Conservation (phyloP, 257 asterid species). For the Primulina tabacum region DNA sequence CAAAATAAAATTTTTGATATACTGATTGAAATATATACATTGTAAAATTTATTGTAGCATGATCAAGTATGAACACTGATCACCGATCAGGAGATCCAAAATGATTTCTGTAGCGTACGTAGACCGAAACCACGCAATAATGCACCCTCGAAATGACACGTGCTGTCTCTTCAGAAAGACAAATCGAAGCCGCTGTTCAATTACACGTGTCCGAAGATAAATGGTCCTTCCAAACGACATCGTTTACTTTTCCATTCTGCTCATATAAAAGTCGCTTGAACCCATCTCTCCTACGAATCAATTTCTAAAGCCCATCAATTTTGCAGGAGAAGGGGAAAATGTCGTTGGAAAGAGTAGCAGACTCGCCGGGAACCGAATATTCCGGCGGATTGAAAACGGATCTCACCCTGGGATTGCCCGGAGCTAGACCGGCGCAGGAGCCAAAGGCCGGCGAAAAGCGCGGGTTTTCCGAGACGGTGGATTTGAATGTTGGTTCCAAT, state of each 20-base stretch:
- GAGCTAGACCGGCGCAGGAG: slow-evolving; percentile 27
- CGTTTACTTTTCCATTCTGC: background rate
- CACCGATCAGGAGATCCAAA: no score
- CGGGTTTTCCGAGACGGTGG: slow-evolving; percentile 35
- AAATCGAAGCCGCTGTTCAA: slow-evolving; percentile 26
- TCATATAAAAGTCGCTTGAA: slow-evolving; percentile 23
- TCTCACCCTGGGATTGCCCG: slow-evolving; percentile 64
- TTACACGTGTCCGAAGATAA: slow-evolving; percentile 19
- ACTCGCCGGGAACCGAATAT: slow-evolving; percentile 31
- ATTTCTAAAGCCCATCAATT: slow-evolving; percentile 1
- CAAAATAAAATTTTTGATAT: no score
- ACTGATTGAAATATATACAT: no score
- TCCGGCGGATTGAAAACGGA: slow-evolving; percentile 55
- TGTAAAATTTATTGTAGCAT: no score
- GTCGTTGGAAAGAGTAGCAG: slow-evolving; percentile 24
- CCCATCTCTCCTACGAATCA: slow-evolving; percentile 10
- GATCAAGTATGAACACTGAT: no score
- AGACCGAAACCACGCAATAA: no score
- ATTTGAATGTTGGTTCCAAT: slow-evolving; percentile 31
- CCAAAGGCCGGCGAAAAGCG: slow-evolving; percentile 47
- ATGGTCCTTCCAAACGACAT: slow-evolving; percentile 15
- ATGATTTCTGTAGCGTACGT: no score
- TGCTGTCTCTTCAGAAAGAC: slow-evolving; percentile 33
- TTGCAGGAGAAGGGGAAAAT: slow-evolving; percentile 2
- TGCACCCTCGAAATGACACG: slow-evolving; percentile 26